Evolutionary conservation across 164 flowering plant genomes (phyloP).

Genomic region (Vitis cinerea): DNA sequence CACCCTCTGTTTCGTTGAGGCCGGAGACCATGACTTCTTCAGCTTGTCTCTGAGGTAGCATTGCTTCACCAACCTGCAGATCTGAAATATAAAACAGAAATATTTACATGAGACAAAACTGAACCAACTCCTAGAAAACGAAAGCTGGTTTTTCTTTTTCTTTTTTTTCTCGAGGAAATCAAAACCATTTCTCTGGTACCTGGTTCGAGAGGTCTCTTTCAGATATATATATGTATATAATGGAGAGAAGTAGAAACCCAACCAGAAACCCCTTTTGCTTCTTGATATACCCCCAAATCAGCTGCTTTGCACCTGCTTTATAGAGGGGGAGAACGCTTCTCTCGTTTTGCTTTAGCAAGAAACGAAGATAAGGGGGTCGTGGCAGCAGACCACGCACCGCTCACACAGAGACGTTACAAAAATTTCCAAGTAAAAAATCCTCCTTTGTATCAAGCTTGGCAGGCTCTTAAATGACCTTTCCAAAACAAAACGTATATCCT

Average conservation of each 20-base stretch:
- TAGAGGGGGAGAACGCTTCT: not conserved
- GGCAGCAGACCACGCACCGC: not conserved
- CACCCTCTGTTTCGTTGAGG: constrained; percentile 17
- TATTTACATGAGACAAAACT: not conserved
- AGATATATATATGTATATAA: not conserved
- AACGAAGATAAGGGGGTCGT: not conserved
- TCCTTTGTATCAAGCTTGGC: no score
- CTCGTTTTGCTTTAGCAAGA: constrained; percentile 5
- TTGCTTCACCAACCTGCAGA: constrained; percentile 6
- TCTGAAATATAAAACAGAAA: constrained; percentile 3
- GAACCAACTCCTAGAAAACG: no score
- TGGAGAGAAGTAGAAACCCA: not conserved
- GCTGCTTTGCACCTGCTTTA: constrained; percentile 3
- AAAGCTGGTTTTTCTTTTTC: no score
- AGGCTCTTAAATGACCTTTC: no score
- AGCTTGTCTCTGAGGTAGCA: constrained; percentile 23
- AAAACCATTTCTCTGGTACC: not conserved
- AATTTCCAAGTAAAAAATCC: no score
- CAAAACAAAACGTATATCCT: no score
- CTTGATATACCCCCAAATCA: not conserved
- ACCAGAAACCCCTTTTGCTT: not conserved
- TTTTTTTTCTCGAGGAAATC: no score
- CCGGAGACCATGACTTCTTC: constrained; percentile 34
- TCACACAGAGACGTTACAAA: not conserved
- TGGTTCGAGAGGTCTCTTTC: not conserved